These are phyloP conservation scores for Tuber brumale DNA, from an alignment of 495 filamentous ascomycete species.

Conservation along the genomic window DNA sequence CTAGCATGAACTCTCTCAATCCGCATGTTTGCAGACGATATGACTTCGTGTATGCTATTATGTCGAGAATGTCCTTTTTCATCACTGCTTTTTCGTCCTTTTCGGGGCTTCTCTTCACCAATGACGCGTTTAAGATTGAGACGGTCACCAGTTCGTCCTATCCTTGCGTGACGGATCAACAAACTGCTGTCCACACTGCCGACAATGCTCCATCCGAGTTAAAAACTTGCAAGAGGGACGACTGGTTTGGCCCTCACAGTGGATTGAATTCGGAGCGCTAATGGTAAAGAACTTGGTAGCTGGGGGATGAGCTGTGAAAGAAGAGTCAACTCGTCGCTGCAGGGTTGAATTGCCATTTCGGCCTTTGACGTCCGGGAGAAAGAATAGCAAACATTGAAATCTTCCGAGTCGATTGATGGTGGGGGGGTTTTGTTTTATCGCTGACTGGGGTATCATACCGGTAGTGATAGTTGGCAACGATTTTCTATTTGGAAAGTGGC, in stretches of 20 bases:
- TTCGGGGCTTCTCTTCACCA: neutral
- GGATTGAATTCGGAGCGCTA: neutral
- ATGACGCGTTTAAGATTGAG: slow-evolving; percentile 2
- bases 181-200: slow-evolving; percentile 8
- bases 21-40: neutral
- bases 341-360: slow-evolving; percentile 10
- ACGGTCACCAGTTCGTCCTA: slow-evolving; percentile 4
- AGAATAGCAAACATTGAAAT: neutral
- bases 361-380: neutral
- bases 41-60: slow-evolving; percentile 9
- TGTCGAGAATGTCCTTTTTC: slow-evolving; percentile 2
- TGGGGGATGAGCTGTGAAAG: neutral
- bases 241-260: neutral
- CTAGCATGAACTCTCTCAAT: neutral
- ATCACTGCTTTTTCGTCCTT: neutral
- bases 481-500: neutral
- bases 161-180: slow-evolving; percentile 1
- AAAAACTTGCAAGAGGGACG: slow-evolving; percentile 4
- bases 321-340: neutral
- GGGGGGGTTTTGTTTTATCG: neutral
- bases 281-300: slow-evolving; percentile 2
- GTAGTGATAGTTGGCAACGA: neutral
- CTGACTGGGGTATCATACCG: too few species aligned
- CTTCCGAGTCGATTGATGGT: neutral
- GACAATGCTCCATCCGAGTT: neutral